These are phyloP conservation scores for Pseudomassariella vexata DNA, from an alignment of 2,329 filamentous ascomycete genomes.

Conservation along the genomic window DNA sequence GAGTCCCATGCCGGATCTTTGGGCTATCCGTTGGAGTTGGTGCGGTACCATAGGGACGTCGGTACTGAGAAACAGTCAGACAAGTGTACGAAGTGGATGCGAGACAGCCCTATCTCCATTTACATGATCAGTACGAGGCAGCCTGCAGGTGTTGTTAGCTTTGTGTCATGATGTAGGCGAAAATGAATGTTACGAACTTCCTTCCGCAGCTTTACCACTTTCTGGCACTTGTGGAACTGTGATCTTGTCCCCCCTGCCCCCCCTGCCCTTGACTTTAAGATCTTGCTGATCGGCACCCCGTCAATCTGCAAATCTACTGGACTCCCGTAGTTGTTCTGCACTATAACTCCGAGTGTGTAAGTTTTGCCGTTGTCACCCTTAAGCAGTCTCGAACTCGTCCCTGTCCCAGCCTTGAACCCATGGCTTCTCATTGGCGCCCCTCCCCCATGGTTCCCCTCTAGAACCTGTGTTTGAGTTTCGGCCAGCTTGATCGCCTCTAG, in stretches of 20 bases:
- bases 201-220: no score
- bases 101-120: no score
- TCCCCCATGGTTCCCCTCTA: conserved; percentile 4
- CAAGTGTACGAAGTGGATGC: no score
- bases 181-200: neutral
- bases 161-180: neutral
- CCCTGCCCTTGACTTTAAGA: conserved; percentile 1
- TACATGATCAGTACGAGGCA: no score
- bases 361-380: neutral
- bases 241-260: neutral
- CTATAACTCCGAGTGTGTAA: conserved; percentile 1
- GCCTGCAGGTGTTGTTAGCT: neutral
- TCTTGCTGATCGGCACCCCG: conserved; percentile 4
- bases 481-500: conserved; percentile 5
- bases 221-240: fast-evolving
- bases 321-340: conserved; percentile 2
- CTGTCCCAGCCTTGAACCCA: conserved; percentile 4
- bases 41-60: conserved; percentile 4
- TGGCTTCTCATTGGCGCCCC: conserved; percentile 1
- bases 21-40: conserved; percentile 4
- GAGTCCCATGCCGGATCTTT: conserved; percentile 1
- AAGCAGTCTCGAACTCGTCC: neutral
- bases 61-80: no score
- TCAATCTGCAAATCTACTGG: conserved; percentile 3
- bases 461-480: neutral